Evolutionary conservation across 2,329 filamentous ascomycete species (phyloP), one percentile per base, ranked within the genome.

Genomic region (Alternaria triticina): DNA sequence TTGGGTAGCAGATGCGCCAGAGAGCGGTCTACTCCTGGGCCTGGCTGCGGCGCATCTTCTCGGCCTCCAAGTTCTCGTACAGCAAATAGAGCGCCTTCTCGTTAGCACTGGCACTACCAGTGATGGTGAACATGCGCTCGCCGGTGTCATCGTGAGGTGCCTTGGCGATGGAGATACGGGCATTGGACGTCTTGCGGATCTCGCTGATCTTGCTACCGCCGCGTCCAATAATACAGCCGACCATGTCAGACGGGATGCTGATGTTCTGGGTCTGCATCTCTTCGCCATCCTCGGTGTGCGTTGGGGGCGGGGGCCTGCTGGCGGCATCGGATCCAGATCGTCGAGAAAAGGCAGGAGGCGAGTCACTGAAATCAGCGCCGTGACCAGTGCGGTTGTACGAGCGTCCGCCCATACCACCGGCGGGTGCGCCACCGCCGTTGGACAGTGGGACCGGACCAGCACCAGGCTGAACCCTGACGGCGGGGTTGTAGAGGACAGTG

Each of bases 81-180:
- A 99, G 86, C 57, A 99, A 89, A 82, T 97, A 97, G 27, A 99
- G 86, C 5, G 96, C 96, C 73, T 94, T 95, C 83, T 99, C 96
- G 76, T 99, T 99, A 69, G 94, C 93, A 83, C 91, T 91, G 64
- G 93, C 90, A 65, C 92, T 96, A 71, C 96, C 96, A 88, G 97
- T 97, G 80, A 99, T 99, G 77, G 96, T 99, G 85, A 99, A 99
- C 96, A 99, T 99, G 76, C 96, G 91, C 87, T 99, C 96, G 70
- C 96, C 96, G 64, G 93, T 96, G 72, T 98, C 96, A 74, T 99
- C 96, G 77, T 99, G 96, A 60, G 96, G 93, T 50, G 94, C 91
- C 86, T 97, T 98, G 74, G 95, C 95, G 81, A 98, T 98, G 49
- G 94, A 97, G 83, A 99, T 99, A 76, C 95, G 92, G 66, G 96